Base-by-base conservation (phyloP, 805 yeast species). In the Pichia kluyveri region DNA sequence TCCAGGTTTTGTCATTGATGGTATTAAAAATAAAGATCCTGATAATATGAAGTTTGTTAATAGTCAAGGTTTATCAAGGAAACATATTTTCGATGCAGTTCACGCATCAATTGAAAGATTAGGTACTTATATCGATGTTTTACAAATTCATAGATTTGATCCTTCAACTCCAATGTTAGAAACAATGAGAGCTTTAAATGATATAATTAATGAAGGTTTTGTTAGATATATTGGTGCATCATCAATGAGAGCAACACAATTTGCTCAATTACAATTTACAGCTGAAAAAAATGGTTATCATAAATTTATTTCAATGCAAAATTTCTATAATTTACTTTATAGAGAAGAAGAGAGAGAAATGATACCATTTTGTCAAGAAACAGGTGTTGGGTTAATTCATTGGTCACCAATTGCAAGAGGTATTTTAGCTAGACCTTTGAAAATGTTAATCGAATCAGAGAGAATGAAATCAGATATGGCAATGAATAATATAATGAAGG, bases 321-420 rank as follows among this genome's bases (percentile, higher is more conserved):
- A 73, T 55, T 72, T 63, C 58, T 76, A 80, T 61, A 78, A 77
- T 56, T 62, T 80, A 53, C 46, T 79, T 10, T 68, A 76, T 56
- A 66, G 86, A 27, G 85, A 80, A 56, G 85, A 80, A 45, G 86
- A 80, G 57, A 63, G 80, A 15, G 86, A 81, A 56, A 65, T 79
- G 71, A 73, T 70, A 49, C 77, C 75, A 27, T 80, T 63, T 60
- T 77, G 82, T 52, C 61, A 72, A 26, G 68, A 66, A 44, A 72
- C 73, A 12, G 74, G 74, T 15, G 73, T 81, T 38, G 83, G 80
- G 2, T 45, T 78, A 19, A 69, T 77, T 41, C 83, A 83, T n/a
- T 80, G 79, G 76, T 75, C 82, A 8, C 84, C 86, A 27, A 59
- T 70, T 47, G 80, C 80, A 7, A 61, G 75, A 48, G 84, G 85